These are phyloP conservation scores for Arthromyces matolae DNA, from an alignment of 768 basidiomycete species.

Conservation along the genomic window DNA sequence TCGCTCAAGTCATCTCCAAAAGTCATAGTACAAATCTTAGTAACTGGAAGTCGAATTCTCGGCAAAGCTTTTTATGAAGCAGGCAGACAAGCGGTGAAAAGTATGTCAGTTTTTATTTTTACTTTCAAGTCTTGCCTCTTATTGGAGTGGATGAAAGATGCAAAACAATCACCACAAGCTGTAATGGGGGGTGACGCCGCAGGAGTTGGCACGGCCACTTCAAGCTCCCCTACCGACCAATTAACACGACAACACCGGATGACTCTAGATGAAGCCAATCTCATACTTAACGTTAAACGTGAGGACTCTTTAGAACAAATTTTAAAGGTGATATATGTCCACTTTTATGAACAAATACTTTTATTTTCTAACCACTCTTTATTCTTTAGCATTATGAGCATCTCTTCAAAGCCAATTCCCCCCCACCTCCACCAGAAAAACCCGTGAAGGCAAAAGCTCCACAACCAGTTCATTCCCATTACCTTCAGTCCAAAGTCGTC, in stretches of 20 bases:
- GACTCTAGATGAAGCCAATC: slow-evolving; percentile 92
- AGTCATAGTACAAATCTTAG: slow-evolving; percentile 72
- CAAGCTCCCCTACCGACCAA: slow-evolving; percentile 73
- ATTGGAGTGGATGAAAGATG: slow-evolving; percentile 50
- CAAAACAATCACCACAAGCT: slow-evolving; percentile 73
- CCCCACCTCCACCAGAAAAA: slow-evolving; percentile 53
- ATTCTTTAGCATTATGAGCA: slow-evolving; percentile 80
- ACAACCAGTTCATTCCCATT: slow-evolving; percentile 69
- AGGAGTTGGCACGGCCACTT: slow-evolving; percentile 71
- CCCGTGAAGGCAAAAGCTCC: slow-evolving; percentile 41
- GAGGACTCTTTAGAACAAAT: slow-evolving; percentile 66
- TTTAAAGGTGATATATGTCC: too few relatives aligned
- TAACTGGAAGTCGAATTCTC: slow-evolving; percentile 75
- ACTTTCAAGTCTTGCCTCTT: neutral
- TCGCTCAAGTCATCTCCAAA: slow-evolving; percentile 72
- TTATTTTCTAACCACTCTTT: neutral
- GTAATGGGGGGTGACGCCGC: slow-evolving; percentile 64
- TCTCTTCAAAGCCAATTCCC: slow-evolving; percentile 86
- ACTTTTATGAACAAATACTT: slow-evolving; percentile 23
- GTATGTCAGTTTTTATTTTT: slow-evolving; percentile 42
- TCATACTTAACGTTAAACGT: slow-evolving; percentile 86
- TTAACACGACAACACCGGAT: slow-evolving; percentile 84
- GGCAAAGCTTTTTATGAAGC: slow-evolving; percentile 92
- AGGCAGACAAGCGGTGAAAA: slow-evolving; percentile 88
- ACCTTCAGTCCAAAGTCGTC: slow-evolving; percentile 95